Conservation (phyloP, 2,329 filamentous ascomycete genomes). For the Penicillium sp. region DNA sequence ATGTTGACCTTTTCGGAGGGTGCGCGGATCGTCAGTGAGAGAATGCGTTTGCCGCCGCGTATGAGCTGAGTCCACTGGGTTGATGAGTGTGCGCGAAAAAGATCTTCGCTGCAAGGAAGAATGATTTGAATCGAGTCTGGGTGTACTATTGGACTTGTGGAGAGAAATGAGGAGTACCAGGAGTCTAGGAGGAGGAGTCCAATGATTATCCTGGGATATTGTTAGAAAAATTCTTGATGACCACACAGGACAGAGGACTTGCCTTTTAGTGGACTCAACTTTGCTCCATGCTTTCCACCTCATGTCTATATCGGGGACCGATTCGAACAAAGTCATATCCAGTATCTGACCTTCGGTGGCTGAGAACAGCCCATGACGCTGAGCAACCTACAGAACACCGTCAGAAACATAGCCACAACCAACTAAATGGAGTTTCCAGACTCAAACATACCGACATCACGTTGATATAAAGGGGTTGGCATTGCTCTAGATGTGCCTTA, state of each 20-base stretch:
- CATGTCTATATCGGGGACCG: slow-evolving; percentile 46
- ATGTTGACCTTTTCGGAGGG: slow-evolving; percentile 39
- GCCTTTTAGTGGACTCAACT: slow-evolving; percentile 54
- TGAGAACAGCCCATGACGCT: slow-evolving; percentile 54
- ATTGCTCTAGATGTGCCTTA: slow-evolving; percentile 48
- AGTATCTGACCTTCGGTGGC: slow-evolving; percentile 48
- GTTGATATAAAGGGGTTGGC: slow-evolving; percentile 54
- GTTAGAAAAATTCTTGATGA: slow-evolving; percentile 6
- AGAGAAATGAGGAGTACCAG: slow-evolving; percentile 52
- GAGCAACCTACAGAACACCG: slow-evolving; percentile 36
- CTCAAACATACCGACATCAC: slow-evolving; percentile 43
- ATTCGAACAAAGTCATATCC: slow-evolving; percentile 44
- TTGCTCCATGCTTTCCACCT: slow-evolving; percentile 57
- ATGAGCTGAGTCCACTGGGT: slow-evolving; percentile 41
- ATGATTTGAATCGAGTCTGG: slow-evolving; percentile 51
- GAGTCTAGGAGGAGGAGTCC: slow-evolving; percentile 50
- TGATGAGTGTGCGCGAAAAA: slow-evolving; percentile 46
- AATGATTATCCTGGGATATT: slow-evolving; percentile 42
- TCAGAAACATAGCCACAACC: slow-evolving; percentile 3
- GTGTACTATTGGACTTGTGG: slow-evolving; percentile 48
- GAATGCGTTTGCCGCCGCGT: slow-evolving; percentile 34
- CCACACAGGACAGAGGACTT: not conserved
- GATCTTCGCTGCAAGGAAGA: slow-evolving; percentile 47
- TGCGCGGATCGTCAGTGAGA: slow-evolving; percentile 36
- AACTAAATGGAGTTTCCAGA: not conserved